A percentile compares a stretch with the other conserved stretches of the same genome.
Conservation (phyloP, 2,329 filamentous ascomycete genomes). For the Lojkania enalia region DNA sequence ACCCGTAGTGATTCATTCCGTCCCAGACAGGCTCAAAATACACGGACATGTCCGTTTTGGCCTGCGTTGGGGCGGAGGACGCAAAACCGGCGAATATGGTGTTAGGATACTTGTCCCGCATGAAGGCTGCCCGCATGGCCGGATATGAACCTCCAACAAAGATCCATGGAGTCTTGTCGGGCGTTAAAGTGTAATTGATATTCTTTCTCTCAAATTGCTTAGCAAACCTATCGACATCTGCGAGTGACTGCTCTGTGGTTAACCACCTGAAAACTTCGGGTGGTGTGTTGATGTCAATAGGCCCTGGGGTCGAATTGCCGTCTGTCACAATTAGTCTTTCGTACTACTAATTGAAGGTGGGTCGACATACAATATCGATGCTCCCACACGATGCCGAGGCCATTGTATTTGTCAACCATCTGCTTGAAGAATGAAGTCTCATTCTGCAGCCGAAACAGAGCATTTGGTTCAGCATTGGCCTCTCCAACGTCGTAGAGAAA, state of each 20-base stretch:
- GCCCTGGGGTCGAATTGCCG: constrained; percentile 45
- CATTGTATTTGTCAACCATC: constrained; percentile 40
- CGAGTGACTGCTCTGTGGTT: constrained; percentile 47
- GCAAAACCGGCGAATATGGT: constrained; percentile 44
- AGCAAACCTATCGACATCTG: constrained; percentile 47
- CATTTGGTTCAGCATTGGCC: constrained; percentile 31
- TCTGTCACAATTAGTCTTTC: constrained; percentile 26
- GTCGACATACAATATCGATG: constrained; percentile 42
- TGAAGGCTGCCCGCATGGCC: constrained; percentile 44
- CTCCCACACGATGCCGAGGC: constrained; percentile 47
- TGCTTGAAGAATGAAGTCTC: constrained; percentile 41
- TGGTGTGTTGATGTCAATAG: constrained; percentile 37
- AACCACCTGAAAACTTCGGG: constrained; percentile 40
- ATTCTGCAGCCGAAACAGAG: constrained; percentile 31
- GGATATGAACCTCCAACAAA: constrained; percentile 45
- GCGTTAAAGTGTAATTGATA: constrained; percentile 41
- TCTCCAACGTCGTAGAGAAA: constrained; percentile 46
- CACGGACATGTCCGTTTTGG: constrained; percentile 53
- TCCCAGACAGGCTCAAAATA: constrained; percentile 57
- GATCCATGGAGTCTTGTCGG: constrained; percentile 43
- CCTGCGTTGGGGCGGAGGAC: constrained; percentile 49
- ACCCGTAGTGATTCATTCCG: constrained; percentile 48
- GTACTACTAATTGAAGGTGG: neutral
- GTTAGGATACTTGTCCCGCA: constrained; percentile 44
- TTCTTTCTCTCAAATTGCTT: constrained; percentile 42